Percentiles rank a stretch among this genome's conserved stretches.
These are phyloP conservation scores for Macrotyloma uniflorum DNA, from an alignment of 306 rosid genomes.

Conservation along the genomic window DNA sequence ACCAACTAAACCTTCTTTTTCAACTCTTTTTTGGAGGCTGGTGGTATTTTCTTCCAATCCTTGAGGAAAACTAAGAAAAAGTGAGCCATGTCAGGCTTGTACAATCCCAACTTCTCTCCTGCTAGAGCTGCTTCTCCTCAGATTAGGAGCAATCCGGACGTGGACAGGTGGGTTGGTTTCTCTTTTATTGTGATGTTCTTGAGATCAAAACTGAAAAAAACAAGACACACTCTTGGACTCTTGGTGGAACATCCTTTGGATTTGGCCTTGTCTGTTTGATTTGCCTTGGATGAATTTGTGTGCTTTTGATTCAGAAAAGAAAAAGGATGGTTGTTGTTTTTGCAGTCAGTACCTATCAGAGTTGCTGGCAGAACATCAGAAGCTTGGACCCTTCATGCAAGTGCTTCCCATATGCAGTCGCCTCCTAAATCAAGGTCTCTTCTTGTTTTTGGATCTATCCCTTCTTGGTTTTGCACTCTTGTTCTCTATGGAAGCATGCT, in stretches of 20 bases:
- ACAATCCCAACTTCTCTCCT: slow-evolving; percentile 89
- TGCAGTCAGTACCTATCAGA: slow-evolving; percentile 90
- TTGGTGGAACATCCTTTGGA: slow-evolving; percentile 17
- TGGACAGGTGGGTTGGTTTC: slow-evolving; percentile 59
- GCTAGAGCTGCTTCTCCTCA: slow-evolving; percentile 96
- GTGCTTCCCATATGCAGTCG: slow-evolving; percentile 91
- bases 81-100: slow-evolving; percentile 89
- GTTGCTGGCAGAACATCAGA: slow-evolving; percentile 89
- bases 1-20: slow-evolving; percentile 51
- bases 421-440: slow-evolving; percentile 83
- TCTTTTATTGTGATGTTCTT: background rate
- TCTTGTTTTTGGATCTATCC: background rate
- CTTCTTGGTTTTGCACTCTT: slow-evolving; percentile 17
- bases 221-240: slow-evolving; percentile 19
- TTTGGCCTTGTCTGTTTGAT: slow-evolving; percentile 10
- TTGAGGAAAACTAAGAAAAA: slow-evolving; percentile 49
- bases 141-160: slow-evolving; percentile 80
- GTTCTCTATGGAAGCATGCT: slow-evolving; percentile 10
- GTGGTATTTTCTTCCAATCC: slow-evolving; percentile 51
- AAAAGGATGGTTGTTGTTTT: slow-evolving; percentile 21
- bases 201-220: slow-evolving; percentile 35
- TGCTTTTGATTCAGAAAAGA: slow-evolving; percentile 49
- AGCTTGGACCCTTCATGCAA: slow-evolving; percentile 93
- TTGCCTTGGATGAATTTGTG: slow-evolving; percentile 31
- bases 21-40: slow-evolving; percentile 35